phyloP scores from a whole-genome alignment of 1,139 yeast species.

The Zygosaccharomyces pseudobailii region DNA sequence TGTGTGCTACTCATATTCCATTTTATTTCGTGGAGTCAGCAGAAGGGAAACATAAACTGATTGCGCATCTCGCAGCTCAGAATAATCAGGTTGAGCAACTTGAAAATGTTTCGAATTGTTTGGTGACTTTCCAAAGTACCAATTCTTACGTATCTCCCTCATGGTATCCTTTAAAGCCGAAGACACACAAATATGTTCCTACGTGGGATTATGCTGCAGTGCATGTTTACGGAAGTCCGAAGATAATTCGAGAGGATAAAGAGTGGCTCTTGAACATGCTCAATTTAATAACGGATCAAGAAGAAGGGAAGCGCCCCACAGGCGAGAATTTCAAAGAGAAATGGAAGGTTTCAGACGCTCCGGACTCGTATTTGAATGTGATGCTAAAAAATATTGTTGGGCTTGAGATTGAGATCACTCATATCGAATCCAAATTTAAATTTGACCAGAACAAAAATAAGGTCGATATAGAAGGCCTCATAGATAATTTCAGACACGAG shows the following conservation, averaged over 20 bases:
- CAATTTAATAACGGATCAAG: slow-evolving; percentile 43
- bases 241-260: slow-evolving; percentile 41
- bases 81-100: slow-evolving; percentile 52
- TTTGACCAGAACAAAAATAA: slow-evolving; percentile 50
- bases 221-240: slow-evolving; percentile 54
- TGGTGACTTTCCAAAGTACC: slow-evolving; percentile 52
- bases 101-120: slow-evolving; percentile 39
- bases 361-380: slow-evolving; percentile 43
- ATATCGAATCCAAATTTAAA: slow-evolving; percentile 54
- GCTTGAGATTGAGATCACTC: slow-evolving; percentile 47
- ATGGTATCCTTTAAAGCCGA: slow-evolving; percentile 56
- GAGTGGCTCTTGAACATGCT: slow-evolving; percentile 48
- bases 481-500: slow-evolving; percentile 40
- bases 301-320: slow-evolving; percentile 40
- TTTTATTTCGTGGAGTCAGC: slow-evolving; percentile 42
- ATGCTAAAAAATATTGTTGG: slow-evolving; percentile 57
- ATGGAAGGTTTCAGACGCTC: slow-evolving; percentile 61
- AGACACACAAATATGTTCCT: slow-evolving; percentile 61
- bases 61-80: slow-evolving; percentile 54
- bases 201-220: slow-evolving; percentile 69
- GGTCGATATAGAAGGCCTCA: slow-evolving; percentile 50
- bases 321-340: slow-evolving; percentile 31
- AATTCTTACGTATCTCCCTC: slow-evolving; percentile 57
- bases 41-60: slow-evolving; percentile 42
- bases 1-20: slow-evolving; percentile 38